Base-by-base conservation (phyloP, 768 basidiomycete species). In the Lentinus tigrinus region DNA sequence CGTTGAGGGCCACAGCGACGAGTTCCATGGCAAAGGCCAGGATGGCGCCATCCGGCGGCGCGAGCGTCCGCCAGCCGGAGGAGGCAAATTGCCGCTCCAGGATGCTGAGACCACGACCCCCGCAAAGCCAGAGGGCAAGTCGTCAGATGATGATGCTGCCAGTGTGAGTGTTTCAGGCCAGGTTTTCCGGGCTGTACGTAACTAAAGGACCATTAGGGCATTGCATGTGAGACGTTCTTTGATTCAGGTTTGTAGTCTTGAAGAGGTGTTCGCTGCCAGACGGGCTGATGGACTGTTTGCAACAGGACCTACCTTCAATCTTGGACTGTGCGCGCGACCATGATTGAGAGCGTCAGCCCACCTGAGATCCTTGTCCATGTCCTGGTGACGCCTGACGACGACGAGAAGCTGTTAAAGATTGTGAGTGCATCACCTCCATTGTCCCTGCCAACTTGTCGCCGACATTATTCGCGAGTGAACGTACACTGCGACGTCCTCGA, bases 321-420 rank as follows among this genome's bases (percentile, higher is more conserved):
- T 92, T 42, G 78, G 73, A 17, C 84, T 88, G 50, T n/a, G n/a
- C 81, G 91, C 9, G 87, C 87, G 54, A 77, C 79, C 26, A 70
- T 91, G 65, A 91, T 92, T 46, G 89, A 91, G 65, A 85, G 82
- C 57, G 87, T 90, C 62, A 88, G 82, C 63, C 87, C 89, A 0
- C 91, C 91, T 0, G 91, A 92, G 64, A 91, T 94, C 56, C 68
- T 93, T 40, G 81, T 91, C 2, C 91, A 92, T 63, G 89, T 89
- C 10, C 73, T 94, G 21, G 89, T 94, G 36, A 85, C 84, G 1
- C 82, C 87, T 0, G 82, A 83, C 47, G 91, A 93, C 60, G 90
- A 93, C 2, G 87, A 92, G 57, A 86, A 86, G 62, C 72, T 94
- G 19, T 94, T 93, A 63, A 79, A 89, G 31, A 90, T n/a, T 93